These are phyloP conservation scores for Cubamyces lactineus DNA, from an alignment of 768 basidiomycete species.

Conservation along the genomic window DNA sequence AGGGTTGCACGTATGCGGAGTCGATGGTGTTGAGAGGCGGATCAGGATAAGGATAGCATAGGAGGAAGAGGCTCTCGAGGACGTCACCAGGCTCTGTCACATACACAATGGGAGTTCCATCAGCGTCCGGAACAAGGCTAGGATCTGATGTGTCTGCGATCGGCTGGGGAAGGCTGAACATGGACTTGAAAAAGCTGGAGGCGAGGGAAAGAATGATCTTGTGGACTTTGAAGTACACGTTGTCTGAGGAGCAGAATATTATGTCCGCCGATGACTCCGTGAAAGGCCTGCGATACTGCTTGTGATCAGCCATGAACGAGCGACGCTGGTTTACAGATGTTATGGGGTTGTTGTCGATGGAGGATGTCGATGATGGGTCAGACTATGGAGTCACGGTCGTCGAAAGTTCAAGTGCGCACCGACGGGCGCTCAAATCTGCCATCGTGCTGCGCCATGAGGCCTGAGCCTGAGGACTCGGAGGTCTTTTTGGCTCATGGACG, in stretches of 20 bases:
- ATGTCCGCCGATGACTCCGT: background rate
- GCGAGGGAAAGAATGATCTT: constrained; percentile 38
- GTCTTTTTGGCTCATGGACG: too few relatives aligned
- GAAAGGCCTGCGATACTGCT: background rate
- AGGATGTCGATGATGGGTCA: too few relatives aligned
- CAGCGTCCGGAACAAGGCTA: background rate
- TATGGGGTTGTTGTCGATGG: too few relatives aligned
- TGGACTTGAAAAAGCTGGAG: constrained; percentile 38
- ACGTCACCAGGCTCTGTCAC: constrained; percentile 3
- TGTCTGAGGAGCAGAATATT: background rate
- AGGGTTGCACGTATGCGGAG: background rate
- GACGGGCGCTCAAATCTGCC: too few relatives aligned
- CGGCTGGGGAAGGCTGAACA: constrained; percentile 38
- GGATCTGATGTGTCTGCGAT: too few relatives aligned
- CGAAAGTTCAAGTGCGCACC: too few relatives aligned
- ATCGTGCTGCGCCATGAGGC: too few relatives aligned
- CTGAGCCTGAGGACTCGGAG: too few relatives aligned
- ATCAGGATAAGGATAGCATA: constrained; percentile 40
- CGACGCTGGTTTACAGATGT: too few relatives aligned
- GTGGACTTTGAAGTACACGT: constrained; percentile 28
- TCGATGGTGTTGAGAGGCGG: constrained; percentile 19
- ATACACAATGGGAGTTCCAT: background rate
- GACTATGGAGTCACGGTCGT: too few relatives aligned
- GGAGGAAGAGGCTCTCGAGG: constrained; percentile 10
- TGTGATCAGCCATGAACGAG: background rate